Evolutionary conservation across 2,329 filamentous ascomycete species (phyloP).

Genomic region (Alternaria longipes): DNA sequence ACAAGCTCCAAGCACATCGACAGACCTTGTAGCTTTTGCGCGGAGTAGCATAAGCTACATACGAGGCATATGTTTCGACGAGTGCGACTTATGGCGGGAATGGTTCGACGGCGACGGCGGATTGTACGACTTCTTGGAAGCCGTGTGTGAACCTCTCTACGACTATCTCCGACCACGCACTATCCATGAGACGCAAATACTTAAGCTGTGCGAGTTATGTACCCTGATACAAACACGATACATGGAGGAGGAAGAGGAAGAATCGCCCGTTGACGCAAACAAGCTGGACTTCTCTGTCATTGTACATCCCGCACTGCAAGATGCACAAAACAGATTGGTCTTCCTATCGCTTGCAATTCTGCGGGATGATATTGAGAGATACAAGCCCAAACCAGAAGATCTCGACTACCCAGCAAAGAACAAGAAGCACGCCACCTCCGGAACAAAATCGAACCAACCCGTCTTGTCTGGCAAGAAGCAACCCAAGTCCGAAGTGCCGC

Average conservation of each 20-base stretch:
- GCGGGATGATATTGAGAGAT: conserved; percentile 73
- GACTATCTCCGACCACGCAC: conserved; percentile 71
- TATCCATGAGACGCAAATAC: conserved; percentile 72
- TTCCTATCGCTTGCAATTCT: conserved; percentile 71
- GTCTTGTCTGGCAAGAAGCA: conserved; percentile 64
- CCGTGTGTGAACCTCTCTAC: conserved; percentile 73
- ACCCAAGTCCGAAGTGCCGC: conserved; percentile 50
- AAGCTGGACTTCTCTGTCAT: conserved; percentile 70
- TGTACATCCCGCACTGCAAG: conserved; percentile 72
- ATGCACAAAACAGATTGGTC: conserved; percentile 72
- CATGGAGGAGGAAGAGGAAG: conserved; percentile 62
- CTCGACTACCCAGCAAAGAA: conserved; percentile 69
- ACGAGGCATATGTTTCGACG: conserved; percentile 71
- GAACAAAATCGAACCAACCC: conserved; percentile 54
- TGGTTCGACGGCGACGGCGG: conserved; percentile 72
- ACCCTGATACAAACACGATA: conserved; percentile 72
- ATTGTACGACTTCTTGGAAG: conserved; percentile 72
- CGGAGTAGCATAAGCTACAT: conserved; percentile 71
- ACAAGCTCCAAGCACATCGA: conserved; percentile 67
- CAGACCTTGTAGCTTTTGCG: conserved; percentile 72
- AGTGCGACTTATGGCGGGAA: conserved; percentile 72
- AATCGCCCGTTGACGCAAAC: conserved; percentile 59
- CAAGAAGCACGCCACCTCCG: conserved; percentile 54
- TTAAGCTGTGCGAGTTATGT: conserved; percentile 73
- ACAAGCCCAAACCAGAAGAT: conserved; percentile 71